phyloP scores from a whole-genome alignment of 371 early-diverging fungal genomes.

The Zychaea mexicana region DNA sequence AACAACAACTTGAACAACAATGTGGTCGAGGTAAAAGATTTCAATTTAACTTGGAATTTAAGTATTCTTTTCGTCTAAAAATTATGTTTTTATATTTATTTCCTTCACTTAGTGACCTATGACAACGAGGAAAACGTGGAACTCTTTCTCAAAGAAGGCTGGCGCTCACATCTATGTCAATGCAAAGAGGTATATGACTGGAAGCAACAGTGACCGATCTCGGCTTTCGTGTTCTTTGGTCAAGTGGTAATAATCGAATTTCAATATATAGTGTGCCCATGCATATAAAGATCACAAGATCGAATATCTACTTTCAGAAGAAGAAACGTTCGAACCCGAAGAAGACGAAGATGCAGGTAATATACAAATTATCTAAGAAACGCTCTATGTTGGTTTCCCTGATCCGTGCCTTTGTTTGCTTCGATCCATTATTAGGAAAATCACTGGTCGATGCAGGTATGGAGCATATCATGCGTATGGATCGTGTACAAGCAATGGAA shows the following conservation, averaged over 20 bases:
- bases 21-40: not conserved
- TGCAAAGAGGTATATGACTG: slow-evolving; percentile 34
- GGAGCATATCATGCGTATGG: slow-evolving; percentile 70
- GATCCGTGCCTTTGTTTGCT: too few relatives aligned
- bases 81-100: not conserved
- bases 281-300: slow-evolving; percentile 22
- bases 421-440: slow-evolving; percentile 37
- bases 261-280: slow-evolving; percentile 21
- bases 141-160: slow-evolving; percentile 50
- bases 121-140: slow-evolving; percentile 27
- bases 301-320: slow-evolving; percentile 37
- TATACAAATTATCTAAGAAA: too few relatives aligned
- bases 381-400: too few relatives aligned
- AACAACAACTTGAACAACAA: not conserved
- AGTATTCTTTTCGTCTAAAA: too few relatives aligned
- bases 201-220: too few relatives aligned
- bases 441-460: slow-evolving; percentile 80
- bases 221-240: too few relatives aligned
- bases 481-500: slow-evolving; percentile 75
- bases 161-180: slow-evolving; percentile 51
- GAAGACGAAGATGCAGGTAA: slow-evolving; percentile 49
- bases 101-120: not conserved
- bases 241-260: not conserved
- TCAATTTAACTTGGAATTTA: too few relatives aligned
- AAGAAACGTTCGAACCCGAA: slow-evolving; percentile 48